Percentiles rank a stretch among this genome's conserved stretches.
phyloP scores from a whole-genome alignment of 2,329 filamentous ascomycete genomes.

The Calonectria pauciramosa region DNA sequence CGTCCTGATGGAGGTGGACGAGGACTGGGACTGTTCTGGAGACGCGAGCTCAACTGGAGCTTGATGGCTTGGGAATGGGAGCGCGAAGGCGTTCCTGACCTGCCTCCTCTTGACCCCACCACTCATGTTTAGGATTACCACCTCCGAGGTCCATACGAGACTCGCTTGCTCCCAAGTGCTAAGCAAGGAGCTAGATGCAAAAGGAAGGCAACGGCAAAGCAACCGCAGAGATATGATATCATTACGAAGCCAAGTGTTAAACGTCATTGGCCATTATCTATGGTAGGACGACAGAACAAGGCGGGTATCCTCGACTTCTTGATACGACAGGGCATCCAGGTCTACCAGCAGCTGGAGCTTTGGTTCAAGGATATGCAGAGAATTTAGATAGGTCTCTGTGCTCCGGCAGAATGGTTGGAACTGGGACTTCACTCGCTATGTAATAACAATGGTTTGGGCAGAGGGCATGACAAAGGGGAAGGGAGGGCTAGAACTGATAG shows the following conservation, averaged over 20 bases:
- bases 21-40: constrained; percentile 78
- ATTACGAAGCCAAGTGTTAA: constrained; percentile 34
- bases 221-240: constrained; percentile 28
- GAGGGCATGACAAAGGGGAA: neutral
- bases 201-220: constrained; percentile 28
- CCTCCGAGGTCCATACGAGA: constrained; percentile 55
- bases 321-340: constrained; percentile 36
- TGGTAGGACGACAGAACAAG: constrained; percentile 21
- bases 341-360: constrained; percentile 39
- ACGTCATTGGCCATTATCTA: constrained; percentile 26
- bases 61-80: constrained; percentile 85
- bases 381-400: constrained; percentile 66
- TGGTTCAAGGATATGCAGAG: constrained; percentile 56
- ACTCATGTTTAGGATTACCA: constrained; percentile 65
- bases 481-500: constrained; percentile 15
- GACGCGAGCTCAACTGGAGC: constrained; percentile 88
- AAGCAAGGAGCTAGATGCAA: constrained; percentile 20
- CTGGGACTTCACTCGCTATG: constrained; percentile 35
- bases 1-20: constrained; percentile 68
- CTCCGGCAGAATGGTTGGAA: constrained; percentile 44
- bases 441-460: constrained; percentile 42
- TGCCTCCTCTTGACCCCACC: constrained; percentile 60
- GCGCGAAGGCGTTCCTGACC: constrained; percentile 56
- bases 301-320: constrained; percentile 25
- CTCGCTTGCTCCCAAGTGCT: constrained; percentile 42